Evolutionary conservation across 495 filamentous ascomycete genomes (phyloP), one percentile per base, ranked within the genome.

Genomic region (Sabuloglossum arenarium): DNA sequence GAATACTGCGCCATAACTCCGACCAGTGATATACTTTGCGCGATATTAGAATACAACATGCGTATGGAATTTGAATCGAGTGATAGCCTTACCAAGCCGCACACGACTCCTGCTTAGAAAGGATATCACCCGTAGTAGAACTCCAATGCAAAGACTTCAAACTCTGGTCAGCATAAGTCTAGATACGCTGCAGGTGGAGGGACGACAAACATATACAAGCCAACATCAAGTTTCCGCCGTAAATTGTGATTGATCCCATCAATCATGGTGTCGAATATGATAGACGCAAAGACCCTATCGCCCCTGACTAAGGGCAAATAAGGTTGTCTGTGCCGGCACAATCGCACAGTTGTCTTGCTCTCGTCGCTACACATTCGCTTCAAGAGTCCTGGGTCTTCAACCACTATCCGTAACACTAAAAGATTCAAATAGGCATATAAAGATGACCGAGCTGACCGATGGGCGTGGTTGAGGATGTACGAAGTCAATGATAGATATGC

Each of bases 231-330:
- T 23, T 81, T 79, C 30, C 86, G 79, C 27, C 86, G 80, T 10
- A 97, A 75, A 68, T 98, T 98, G 70, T 98, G 91, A 56, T 88
- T 94, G 63, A 97, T 82, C 12, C 84, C 86, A 64, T 95, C 91
- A 42, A 91, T 73, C 69, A 93, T 76, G 19, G 85, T 78, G 62
- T 97, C 93, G 54, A 98, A 70, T 32, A 96, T 77, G 19, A 80
- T 77, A 2, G 85, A 77, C 23, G 80, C 82, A 12, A 86, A 68
- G 11, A 85, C 71, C 19, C 89, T 78, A 21, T 91, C 81, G 6
- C 77, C 78, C 21, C 73, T 73, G 23, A 85, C 78, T 0, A 84
- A 62, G 0, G 91, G 91, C n/a, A 97, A 75, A 65, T 81, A 85
- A 1, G 91, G 93, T 53, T 85, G 85, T 54, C 86, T 77, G 66